Evolutionary conservation across 1,284 basidiomycete genomes (phyloP).

Genomic region (Fomitopsis betulina): DNA sequence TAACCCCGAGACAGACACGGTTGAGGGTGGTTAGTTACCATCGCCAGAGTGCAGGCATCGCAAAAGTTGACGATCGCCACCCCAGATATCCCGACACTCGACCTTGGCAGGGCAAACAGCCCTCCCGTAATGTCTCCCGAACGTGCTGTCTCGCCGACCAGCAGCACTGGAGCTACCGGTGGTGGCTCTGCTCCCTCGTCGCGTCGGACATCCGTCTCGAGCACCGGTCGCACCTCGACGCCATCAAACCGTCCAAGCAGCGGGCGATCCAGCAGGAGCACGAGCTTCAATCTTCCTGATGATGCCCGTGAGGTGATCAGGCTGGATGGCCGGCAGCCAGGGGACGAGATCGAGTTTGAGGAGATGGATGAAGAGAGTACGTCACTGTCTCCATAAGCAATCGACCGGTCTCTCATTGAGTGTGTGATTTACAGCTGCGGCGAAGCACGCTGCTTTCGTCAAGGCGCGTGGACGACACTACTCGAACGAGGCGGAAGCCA

Average conservation of each 20-base stretch:
- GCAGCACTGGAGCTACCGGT: constrained; percentile 34
- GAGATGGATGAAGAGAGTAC: constrained; percentile 85
- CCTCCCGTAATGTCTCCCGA: constrained; percentile 22
- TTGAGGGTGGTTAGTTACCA: constrained; percentile 60
- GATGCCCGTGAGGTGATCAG: constrained; percentile 58
- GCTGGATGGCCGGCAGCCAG: constrained; percentile 33
- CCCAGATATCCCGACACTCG: constrained; percentile 66
- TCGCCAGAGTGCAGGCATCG: background rate
- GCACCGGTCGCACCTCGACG: constrained; percentile 43
- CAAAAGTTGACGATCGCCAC: constrained; percentile 1
- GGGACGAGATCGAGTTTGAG: constrained; percentile 64
- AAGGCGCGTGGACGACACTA: constrained; percentile 83
- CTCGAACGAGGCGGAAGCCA: constrained; percentile 88
- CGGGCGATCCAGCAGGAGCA: constrained; percentile 70
- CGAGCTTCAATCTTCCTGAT: constrained; percentile 75
- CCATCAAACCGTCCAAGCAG: constrained; percentile 53
- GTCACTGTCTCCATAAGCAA: constrained; percentile 20
- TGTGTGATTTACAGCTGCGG: constrained; percentile 49
- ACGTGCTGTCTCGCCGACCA: constrained; percentile 24
- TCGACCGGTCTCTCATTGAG: background rate
- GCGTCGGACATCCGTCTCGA: constrained; percentile 77
- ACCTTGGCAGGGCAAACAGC: constrained; percentile 33
- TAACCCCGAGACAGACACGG: constrained; percentile 78
- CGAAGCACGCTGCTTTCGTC: constrained; percentile 81
- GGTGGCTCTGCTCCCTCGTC: constrained; percentile 65